Evolutionary conservation across 192 early-diverging fungal genomes (phyloP).

Genomic region (Backusella tarrabulga): DNA sequence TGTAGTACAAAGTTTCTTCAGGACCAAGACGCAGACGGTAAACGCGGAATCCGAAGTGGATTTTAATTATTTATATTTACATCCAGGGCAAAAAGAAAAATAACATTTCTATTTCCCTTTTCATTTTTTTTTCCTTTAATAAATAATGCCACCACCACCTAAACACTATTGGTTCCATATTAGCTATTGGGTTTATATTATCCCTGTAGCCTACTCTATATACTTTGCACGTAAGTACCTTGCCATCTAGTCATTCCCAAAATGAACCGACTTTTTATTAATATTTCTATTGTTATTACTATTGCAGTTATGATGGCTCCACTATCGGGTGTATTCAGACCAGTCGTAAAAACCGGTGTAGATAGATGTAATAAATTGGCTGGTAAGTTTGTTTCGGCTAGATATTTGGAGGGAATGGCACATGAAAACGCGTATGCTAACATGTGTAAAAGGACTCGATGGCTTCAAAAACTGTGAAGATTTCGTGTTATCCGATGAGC

Average conservation of each 20-base stretch:
- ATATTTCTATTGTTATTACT: neutral
- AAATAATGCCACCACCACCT: constrained; percentile 1
- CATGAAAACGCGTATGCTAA: neutral
- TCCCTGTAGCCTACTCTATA: neutral
- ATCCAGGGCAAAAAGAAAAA: neutral
- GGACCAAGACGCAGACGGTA: neutral
- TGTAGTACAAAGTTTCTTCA: neutral
- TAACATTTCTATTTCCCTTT: neutral
- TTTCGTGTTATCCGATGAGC: neutral
- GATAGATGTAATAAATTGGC: neutral
- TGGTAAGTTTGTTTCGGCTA: neutral
- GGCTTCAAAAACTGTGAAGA: constrained; percentile 19
- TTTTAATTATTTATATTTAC: constrained; percentile 2
- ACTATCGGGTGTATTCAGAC: neutral
- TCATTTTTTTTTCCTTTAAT: neutral
- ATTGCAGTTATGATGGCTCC: neutral
- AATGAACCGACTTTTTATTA: neutral
- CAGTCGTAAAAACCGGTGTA: neutral
- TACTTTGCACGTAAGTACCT: neutral
- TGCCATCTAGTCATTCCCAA: neutral
- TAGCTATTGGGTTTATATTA: neutral
- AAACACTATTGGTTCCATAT: constrained; percentile 10
- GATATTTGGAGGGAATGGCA: neutral
- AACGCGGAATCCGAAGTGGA: neutral
- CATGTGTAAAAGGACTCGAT: neutral